Percentiles rank a stretch among this genome's conserved stretches.
These are phyloP conservation scores for Wallacemonas rigidus DNA, from an alignment of 208 protist species.

Conservation along the genomic window DNA sequence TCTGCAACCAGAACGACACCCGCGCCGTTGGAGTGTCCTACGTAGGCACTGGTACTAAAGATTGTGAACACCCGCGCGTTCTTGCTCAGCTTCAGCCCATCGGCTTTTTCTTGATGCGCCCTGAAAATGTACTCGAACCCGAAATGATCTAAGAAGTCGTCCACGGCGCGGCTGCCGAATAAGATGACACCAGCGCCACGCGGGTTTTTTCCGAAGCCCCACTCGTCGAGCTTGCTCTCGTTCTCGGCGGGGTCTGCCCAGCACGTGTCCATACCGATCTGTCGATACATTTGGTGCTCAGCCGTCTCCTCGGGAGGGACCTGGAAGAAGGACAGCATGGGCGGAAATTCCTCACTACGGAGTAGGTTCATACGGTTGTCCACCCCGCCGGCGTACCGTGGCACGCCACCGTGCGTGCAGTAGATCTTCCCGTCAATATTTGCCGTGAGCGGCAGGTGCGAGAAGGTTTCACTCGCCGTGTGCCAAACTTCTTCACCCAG, in stretches of 20 bases:
- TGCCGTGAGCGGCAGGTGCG: conserved; percentile 87
- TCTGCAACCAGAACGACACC: conserved; percentile 91
- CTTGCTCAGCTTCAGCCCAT: conserved; percentile 92
- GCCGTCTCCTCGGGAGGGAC: conserved; percentile 65
- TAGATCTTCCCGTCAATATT: conserved; percentile 93
- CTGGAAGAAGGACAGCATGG: conserved; percentile 86
- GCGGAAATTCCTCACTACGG: conserved; percentile 71
- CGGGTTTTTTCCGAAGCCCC: conserved; percentile 88
- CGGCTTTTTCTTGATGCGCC: conserved; percentile 92
- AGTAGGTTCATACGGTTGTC: conserved; percentile 79
- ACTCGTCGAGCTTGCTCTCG: conserved; percentile 72
- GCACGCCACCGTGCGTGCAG: conserved; percentile 94
- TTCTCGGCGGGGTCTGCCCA: conserved; percentile 92
- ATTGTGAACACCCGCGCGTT: conserved; percentile 92
- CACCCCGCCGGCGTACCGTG: conserved; percentile 80
- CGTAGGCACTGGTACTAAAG: conserved; percentile 93
- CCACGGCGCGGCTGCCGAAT: conserved; percentile 84
- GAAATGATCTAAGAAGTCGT: conserved; percentile 87
- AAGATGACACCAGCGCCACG: conserved; percentile 86
- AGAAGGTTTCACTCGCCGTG: conserved; percentile 81
- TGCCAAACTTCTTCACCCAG: conserved; percentile 90
- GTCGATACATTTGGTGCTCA: conserved; percentile 62
- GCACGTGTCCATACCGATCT: conserved; percentile 89
- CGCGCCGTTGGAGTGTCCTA: conserved; percentile 91
- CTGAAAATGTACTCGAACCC: conserved; percentile 93